Evolutionary conservation across 176 grass and related monocot genomes (phyloP), one percentile per base, ranked within the genome.

Genomic region (Eragrostis nindensis): DNA sequence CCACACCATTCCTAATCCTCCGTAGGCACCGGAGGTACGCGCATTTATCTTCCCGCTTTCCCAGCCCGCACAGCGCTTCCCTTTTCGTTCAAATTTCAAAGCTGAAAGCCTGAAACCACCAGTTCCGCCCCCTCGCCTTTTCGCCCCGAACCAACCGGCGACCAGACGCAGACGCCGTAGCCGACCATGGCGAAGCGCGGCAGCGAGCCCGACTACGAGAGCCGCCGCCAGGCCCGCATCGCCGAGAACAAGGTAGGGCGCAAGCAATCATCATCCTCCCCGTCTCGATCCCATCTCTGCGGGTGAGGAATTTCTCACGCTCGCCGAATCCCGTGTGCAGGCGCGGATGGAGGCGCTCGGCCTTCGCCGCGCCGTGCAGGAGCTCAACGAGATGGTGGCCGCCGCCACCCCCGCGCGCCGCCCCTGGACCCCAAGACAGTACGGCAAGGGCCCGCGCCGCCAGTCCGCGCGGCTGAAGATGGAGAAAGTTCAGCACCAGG

Each of bases 321-420:
- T 14, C 70, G 5, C 42, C 62, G 15, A 36, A 56, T n/a, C 63
- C 52, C 3, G 21, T 82, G 18, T 48, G 66, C 73, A 92, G 93
- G 87, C 66, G 15, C 60, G 93, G 57, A 86, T 96, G 88, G 85
- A 92, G 87, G 84, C 85, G 63, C 82, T 96, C 17, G 90, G 93
- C 46, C 62, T 96, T 30, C 82, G 53, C 40, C 78, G 73, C 8
- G 54, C 73, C 15, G 76, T 68, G 43, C 73, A 80, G 73, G 90
- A 92, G 68, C 85, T 92, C 44, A 86, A 70, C 41, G 49, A 40
- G 68, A 67, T 92, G n/a, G 57, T 62, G 47, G 78, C 86, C 52
- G n/a, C 63, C 57, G 66, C 87, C 16, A 32, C 70, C 75, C 74
- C 85, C 85, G 18, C 78, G 48, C 87, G 93, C 52, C 87, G 92